Conservation (phyloP, 2,329 filamentous ascomycete genomes). For the Claviceps humidiphila region DNA sequence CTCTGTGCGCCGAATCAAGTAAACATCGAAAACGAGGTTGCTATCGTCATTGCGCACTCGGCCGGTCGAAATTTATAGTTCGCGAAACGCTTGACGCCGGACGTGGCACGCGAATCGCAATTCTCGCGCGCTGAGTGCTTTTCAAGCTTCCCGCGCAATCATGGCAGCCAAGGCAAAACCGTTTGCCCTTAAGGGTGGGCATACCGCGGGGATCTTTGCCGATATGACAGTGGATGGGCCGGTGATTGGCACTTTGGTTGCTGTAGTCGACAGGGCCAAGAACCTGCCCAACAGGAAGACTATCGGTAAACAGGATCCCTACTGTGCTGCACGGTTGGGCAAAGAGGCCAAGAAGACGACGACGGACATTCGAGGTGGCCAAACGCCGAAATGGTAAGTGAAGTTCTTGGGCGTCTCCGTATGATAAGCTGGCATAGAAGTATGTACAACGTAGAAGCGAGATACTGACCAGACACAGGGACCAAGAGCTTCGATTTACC, state of each 20-base stretch:
- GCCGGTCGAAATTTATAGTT: not conserved
- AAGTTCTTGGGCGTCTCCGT: not conserved
- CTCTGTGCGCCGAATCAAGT: slow-evolving; percentile 1
- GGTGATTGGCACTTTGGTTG: slow-evolving; percentile 81
- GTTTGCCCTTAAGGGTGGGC: slow-evolving; percentile 48
- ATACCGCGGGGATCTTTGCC: slow-evolving; percentile 86
- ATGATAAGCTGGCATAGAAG: no score
- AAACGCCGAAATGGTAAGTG: slow-evolving; percentile 82
- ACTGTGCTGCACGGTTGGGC: slow-evolving; percentile 82
- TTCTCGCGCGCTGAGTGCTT: not conserved
- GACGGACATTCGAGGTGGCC: slow-evolving; percentile 84
- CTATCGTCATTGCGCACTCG: not conserved
- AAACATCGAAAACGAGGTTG: slow-evolving; percentile 6
- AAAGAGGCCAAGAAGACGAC: slow-evolving; percentile 97
- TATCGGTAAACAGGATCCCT: slow-evolving; percentile 97
- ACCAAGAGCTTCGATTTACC: slow-evolving; percentile 89
- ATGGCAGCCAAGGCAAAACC: slow-evolving; percentile 42
- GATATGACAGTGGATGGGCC: slow-evolving; percentile 91
- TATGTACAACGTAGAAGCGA: no score
- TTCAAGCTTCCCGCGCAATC: not conserved
- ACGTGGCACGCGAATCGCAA: slow-evolving; percentile 1
- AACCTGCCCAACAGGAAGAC: slow-evolving; percentile 94
- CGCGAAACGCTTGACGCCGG: not conserved
- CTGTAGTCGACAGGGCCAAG: slow-evolving; percentile 88
- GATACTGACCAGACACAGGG: slow-evolving; percentile 43